Base-by-base conservation (phyloP, 352 stramenopile genomes). In the Phytophthora megakarya region DNA sequence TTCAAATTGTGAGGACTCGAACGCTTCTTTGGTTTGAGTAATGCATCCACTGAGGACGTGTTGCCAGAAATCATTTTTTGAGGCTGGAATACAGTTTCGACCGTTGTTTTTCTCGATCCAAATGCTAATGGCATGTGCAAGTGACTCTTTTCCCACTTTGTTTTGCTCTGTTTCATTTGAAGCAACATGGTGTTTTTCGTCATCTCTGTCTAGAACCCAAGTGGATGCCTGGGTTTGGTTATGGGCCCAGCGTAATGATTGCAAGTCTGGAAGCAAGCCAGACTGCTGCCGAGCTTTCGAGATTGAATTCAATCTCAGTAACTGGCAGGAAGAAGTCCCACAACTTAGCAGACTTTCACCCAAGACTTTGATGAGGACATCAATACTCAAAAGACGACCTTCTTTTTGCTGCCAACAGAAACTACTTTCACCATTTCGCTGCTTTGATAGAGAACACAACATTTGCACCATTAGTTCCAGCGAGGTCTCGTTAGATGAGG, bases 331-430 rank as follows among this genome's bases (percentile, higher is more conserved):
- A 28, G 58, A 21, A 30, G 16, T 49, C 7, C 8, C 18, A 33
- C 63, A 52, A 23, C 3, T 4, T 33, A 77, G 1, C 19, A 77
- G 51, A 25, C 48, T 62, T 45, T 65, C 70, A 12, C 81, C 79
- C 3, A 92, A 43, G 4, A 88, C 61, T 8, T 70, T 72, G 3
- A 81, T 50, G 3, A 91, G 56, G 2, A 79, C 35, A 0, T 93
- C 84, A 16, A 93, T 78, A 42, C 80, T 85, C 51, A 93, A 66
- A n/a, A 93, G 63, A 13, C 81, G 71, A 6, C 81, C 84, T 73
- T 93, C 84, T 45, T 73, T 70, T n/a, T 74, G 73, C 47, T 93
- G 84, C 84, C 84, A 93, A 48, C 73, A 86, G 4, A 79, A 65
- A 19, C 25, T 50, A 19, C 42, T 55, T 25, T n/a, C 42, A 19